Percentiles rank a stretch among this genome's conserved stretches.
Conservation (phyloP, 768 basidiomycete species). For the Inosperma sp. region DNA sequence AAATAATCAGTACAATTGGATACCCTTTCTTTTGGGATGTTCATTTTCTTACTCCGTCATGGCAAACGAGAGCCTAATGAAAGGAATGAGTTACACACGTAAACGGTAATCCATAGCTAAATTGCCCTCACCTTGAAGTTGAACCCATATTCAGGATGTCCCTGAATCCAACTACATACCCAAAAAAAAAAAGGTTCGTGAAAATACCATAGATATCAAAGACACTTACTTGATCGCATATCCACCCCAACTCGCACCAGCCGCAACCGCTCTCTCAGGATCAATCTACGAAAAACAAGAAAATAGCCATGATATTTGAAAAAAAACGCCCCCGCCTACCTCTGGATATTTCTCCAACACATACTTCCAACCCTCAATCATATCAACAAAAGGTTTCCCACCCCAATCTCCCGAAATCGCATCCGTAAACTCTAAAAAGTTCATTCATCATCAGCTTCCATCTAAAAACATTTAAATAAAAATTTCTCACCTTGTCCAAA, state of each 20-base stretch:
- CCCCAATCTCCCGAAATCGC: slow-evolving; percentile 80
- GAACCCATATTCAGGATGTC: slow-evolving; percentile 84
- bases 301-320: neutral
- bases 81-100: no score
- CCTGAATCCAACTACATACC: slow-evolving; percentile 80
- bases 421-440: slow-evolving; percentile 63
- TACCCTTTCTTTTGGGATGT: no score
- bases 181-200: slow-evolving; percentile 3
- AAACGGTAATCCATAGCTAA: no score
- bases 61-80: slow-evolving; percentile 67
- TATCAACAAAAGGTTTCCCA: slow-evolving; percentile 77
- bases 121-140: slow-evolving; percentile 75
- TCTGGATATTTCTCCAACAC: slow-evolving; percentile 64
- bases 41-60: slow-evolving; percentile 81
- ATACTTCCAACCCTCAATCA: slow-evolving; percentile 71
- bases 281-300: slow-evolving; percentile 63
- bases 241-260: slow-evolving; percentile 84
- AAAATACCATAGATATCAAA: neutral
- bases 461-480: neutral
- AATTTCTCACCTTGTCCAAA: slow-evolving; percentile 71
- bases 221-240: slow-evolving; percentile 75
- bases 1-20: no score
- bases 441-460: neutral
- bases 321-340: slow-evolving; percentile 32
- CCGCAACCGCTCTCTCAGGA: slow-evolving; percentile 62